phyloP scores from a whole-genome alignment of 2,329 filamentous ascomycete genomes.

The Lachnellula subtilissima region DNA sequence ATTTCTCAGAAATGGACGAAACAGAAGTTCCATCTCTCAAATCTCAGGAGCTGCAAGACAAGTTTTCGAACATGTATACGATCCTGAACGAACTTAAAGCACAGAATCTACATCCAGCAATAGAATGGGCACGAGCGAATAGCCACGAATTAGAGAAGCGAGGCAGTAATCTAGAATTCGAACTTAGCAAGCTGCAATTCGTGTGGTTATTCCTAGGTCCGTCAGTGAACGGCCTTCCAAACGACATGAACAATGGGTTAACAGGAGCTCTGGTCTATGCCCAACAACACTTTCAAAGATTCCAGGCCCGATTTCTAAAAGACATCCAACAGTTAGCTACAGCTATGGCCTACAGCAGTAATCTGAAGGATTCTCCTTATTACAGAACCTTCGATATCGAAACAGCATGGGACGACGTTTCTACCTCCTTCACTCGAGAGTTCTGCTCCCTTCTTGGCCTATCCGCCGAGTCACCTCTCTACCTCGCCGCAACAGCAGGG shows the following conservation, averaged over 20 bases:
- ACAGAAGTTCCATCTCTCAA: constrained; percentile 52
- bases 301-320: constrained; percentile 66
- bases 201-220: constrained; percentile 77
- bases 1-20: constrained; percentile 29
- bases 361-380: constrained; percentile 75
- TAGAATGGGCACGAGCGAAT: constrained; percentile 76
- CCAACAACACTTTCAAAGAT: constrained; percentile 65
- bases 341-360: constrained; percentile 74
- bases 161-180: constrained; percentile 92
- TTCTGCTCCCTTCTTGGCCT: constrained; percentile 90
- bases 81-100: constrained; percentile 75
- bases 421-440: constrained; percentile 83
- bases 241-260: constrained; percentile 51
- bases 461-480: constrained; percentile 86
- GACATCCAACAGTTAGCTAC: constrained; percentile 80
- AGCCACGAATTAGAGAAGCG: constrained; percentile 67
- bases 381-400: constrained; percentile 68
- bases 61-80: constrained; percentile 86
- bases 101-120: constrained; percentile 74
- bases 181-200: constrained; percentile 84
- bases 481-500: constrained; percentile 87
- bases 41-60: constrained; percentile 65
- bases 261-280: constrained; percentile 71
- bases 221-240: constrained; percentile 49
- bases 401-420: constrained; percentile 75